Conservation (phyloP, 2,329 filamentous ascomycete species). For the Canariomyces notabilis region DNA sequence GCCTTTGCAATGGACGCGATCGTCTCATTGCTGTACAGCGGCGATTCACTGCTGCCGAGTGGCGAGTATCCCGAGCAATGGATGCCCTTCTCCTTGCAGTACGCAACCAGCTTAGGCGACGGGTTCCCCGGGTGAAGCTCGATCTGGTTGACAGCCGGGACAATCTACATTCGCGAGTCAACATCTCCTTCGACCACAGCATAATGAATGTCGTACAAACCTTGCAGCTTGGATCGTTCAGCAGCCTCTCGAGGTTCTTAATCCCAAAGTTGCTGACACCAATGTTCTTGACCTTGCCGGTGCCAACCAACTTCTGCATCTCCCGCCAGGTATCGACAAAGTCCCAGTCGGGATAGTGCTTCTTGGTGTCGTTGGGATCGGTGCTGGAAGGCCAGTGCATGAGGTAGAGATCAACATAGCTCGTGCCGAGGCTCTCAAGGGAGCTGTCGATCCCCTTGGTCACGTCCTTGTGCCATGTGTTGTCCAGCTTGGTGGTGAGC, state of each 20-base stretch:
- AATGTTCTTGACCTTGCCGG: constrained; percentile 72
- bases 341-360: constrained; percentile 72
- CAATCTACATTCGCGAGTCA: constrained; percentile 34
- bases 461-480: constrained; percentile 70
- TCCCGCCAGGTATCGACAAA: constrained; percentile 74
- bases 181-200: background rate
- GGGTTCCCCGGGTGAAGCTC: constrained; percentile 78
- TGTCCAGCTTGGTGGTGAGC: constrained; percentile 78
- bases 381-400: constrained; percentile 69
- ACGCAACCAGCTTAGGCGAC: constrained; percentile 71
- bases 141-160: constrained; percentile 73
- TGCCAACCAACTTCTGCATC: constrained; percentile 63
- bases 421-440: constrained; percentile 54
- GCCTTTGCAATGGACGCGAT: constrained; percentile 57
- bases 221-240: constrained; percentile 60
- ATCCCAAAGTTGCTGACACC: constrained; percentile 85
- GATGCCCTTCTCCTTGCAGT: constrained; percentile 68
- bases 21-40: constrained; percentile 61
- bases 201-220: constrained; percentile 33
- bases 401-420: constrained; percentile 66
- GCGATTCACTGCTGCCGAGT: constrained; percentile 66
- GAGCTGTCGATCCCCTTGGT: constrained; percentile 56
- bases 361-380: constrained; percentile 56
- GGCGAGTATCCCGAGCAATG: constrained; percentile 71
- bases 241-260: constrained; percentile 70